Base-by-base conservation (phyloP, 768 basidiomycete genomes). In the Aureoboletus auriporus region DNA sequence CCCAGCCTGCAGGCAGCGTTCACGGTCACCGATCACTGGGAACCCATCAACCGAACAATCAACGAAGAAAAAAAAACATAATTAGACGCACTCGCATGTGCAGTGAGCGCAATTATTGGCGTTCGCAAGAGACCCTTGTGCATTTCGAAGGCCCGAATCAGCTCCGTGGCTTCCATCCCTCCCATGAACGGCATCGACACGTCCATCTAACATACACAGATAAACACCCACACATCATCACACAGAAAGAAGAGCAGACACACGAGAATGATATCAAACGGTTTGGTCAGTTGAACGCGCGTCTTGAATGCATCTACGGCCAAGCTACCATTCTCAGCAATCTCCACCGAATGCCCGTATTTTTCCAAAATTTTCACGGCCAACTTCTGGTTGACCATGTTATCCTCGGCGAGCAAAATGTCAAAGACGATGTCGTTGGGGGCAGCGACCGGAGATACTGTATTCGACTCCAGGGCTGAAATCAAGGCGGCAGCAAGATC, bases 151-250 rank as follows among this genome's bases (percentile, higher is more conserved):
- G 81, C 78, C 44, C 95, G 82, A 52, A 97, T 96, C 49, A 91
- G 74, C 55, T 93, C 86, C 0, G 96, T 99, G 1, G 95, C 92
- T 68, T 99, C 94, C 84, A 95, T 92, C 54, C 95, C 94, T 42
- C 94, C 93, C 92, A 98, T 97, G 69, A 94, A 86, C 6, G 93
- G 92, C 92, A 95, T 94, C 10, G 93, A 96, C 12, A 96, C 87
- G 60, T 97, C 94, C 95, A 97, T 97, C 89, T 95, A 52, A 28
- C 12, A 40, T 16, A 37, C 6, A 43, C n/a, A 51, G 29, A 54
- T 52, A 13, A 55, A 14, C 11, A 26, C n/a, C 31, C 39, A 14
- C 12, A 28, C 9, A 35, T 23, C 38, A 31, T 39, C 5, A 39
- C 29, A 13, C n/a, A 23, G 20, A 42, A 10, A 28, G 33, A 43